phyloP scores from a whole-genome alignment of 768 basidiomycete genomes.

The Termitomyces bulborhizus region DNA sequence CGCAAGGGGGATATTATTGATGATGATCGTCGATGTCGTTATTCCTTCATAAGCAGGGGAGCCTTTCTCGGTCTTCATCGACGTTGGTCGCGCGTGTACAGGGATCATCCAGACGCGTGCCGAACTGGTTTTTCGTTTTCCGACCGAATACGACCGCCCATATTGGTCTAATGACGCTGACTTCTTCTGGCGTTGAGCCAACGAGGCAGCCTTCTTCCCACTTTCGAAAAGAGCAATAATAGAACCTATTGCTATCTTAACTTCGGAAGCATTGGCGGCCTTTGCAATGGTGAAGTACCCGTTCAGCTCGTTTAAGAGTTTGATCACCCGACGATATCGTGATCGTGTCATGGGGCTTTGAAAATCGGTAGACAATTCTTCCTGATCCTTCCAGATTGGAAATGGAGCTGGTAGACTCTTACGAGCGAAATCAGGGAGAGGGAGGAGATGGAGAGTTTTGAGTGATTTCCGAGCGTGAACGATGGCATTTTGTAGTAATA shows the following conservation, averaged over 20 bases:
- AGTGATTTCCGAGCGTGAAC: constrained; percentile 52
- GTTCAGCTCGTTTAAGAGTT: constrained; percentile 61
- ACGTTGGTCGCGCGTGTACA: constrained; percentile 24
- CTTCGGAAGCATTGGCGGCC: constrained; percentile 50
- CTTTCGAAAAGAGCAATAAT: constrained; percentile 63
- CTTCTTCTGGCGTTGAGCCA: constrained; percentile 48
- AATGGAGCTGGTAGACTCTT: constrained; percentile 50
- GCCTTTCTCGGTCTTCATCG: constrained; percentile 1
- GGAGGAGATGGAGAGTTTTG: constrained; percentile 61
- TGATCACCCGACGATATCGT: constrained; percentile 61
- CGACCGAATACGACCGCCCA: constrained; percentile 83
- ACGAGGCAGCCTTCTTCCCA: constrained; percentile 45
- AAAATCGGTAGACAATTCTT: constrained; percentile 53
- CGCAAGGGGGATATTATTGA: constrained; percentile 80
- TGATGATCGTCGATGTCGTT: constrained; percentile 59
- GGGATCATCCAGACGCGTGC: constrained; percentile 94
- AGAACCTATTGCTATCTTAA: constrained; percentile 41
- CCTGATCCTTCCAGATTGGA: constrained; percentile 64
- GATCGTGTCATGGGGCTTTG: constrained; percentile 56
- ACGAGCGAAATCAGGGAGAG: constrained; percentile 68
- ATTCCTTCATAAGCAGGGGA: constrained; percentile 22
- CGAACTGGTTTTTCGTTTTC: constrained; percentile 83
- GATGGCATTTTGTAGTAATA: constrained; percentile 60
- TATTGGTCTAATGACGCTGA: constrained; percentile 59
- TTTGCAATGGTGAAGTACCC: constrained; percentile 54